phyloP scores from a whole-genome alignment of 1,139 yeast species.

The Yamadazyma dendronema region DNA sequence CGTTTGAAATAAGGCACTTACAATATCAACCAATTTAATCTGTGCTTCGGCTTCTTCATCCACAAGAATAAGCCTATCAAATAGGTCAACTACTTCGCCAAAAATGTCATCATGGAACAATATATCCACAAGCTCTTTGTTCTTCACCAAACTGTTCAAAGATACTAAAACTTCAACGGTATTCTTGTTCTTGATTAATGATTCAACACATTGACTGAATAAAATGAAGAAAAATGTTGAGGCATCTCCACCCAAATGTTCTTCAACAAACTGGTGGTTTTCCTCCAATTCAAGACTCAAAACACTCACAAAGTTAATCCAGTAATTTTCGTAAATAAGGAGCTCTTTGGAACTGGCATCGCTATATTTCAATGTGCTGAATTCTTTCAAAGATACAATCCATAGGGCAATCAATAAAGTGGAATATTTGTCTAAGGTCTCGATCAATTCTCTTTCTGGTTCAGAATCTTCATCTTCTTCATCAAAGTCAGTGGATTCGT shows the following conservation, averaged over 20 bases:
- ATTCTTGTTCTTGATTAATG: constrained; percentile 50
- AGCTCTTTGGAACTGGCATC: constrained; percentile 44
- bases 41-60: constrained; percentile 55
- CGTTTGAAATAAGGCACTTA: constrained; percentile 46
- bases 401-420: constrained; percentile 69
- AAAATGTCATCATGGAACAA: constrained; percentile 69
- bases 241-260: constrained; percentile 57
- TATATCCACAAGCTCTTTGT: constrained; percentile 56
- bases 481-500: constrained; percentile 26
- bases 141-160: constrained; percentile 55
- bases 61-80: constrained; percentile 69
- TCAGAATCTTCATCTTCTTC: constrained; percentile 20
- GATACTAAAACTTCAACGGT: constrained; percentile 50
- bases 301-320: constrained; percentile 81
- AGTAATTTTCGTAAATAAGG: constrained; percentile 59
- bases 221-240: constrained; percentile 76
- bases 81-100: constrained; percentile 70
- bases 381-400: constrained; percentile 75
- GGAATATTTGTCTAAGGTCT: constrained; percentile 58
- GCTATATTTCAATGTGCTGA: constrained; percentile 63
- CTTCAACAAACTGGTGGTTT: constrained; percentile 42
- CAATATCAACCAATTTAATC: constrained; percentile 53
- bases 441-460: constrained; percentile 32
- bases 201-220: constrained; percentile 82
- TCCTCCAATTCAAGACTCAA: constrained; percentile 64